These are phyloP conservation scores for Penicillium capsulatum DNA, from an alignment of 2,329 filamentous ascomycete genomes.

Conservation along the genomic window DNA sequence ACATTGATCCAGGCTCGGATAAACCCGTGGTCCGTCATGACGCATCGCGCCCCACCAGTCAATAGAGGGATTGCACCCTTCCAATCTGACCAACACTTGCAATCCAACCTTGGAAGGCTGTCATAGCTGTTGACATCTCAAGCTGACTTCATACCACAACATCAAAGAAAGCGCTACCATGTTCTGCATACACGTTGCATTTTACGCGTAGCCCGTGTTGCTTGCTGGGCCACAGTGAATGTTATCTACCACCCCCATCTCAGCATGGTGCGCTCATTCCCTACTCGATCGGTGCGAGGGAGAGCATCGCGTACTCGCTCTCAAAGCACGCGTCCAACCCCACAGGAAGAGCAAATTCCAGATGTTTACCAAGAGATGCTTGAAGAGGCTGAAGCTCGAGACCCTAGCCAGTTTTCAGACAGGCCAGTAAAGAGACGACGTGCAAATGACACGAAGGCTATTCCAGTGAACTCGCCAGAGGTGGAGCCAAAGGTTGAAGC, in stretches of 20 bases:
- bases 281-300: slow-evolving; percentile 15
- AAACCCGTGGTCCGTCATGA: slow-evolving; percentile 14
- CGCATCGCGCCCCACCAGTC: slow-evolving; percentile 14
- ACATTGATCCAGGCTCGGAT: too few relatives aligned
- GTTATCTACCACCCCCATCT: slow-evolving; percentile 3
- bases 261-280: slow-evolving; percentile 21
- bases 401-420: slow-evolving; percentile 22
- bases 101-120: background rate
- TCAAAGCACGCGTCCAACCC: slow-evolving; percentile 5
- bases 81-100: background rate
- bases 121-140: too few relatives aligned
- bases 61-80: slow-evolving; percentile 8
- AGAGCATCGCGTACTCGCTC: slow-evolving; percentile 10
- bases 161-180: too few relatives aligned
- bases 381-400: slow-evolving; percentile 37
- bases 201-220: background rate
- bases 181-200: background rate
- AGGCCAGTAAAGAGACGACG: slow-evolving; percentile 39
- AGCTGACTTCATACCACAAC: too few relatives aligned
- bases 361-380: slow-evolving; percentile 43
- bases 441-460: slow-evolving; percentile 26
- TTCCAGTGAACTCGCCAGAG: slow-evolving; percentile 8
- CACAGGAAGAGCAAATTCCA: slow-evolving; percentile 29
- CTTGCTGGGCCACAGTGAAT: slow-evolving; percentile 7
- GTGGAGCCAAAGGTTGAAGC: background rate